Evolutionary conservation across 306 rosid species (phyloP).

Genomic region (Acacia melanoxylon): DNA sequence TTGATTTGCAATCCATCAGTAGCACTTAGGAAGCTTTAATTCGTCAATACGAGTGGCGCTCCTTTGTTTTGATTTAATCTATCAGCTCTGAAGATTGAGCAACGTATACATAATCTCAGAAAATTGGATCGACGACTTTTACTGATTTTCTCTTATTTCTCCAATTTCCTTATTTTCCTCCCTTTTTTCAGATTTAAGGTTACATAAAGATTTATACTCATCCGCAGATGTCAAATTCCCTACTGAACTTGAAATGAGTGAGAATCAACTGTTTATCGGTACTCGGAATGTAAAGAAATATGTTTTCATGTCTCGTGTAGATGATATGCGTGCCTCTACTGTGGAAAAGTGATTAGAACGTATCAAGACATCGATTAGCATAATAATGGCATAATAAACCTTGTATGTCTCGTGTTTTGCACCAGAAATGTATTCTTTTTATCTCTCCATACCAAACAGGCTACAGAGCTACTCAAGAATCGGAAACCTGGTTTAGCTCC

Average conservation of each 20-base stretch:
- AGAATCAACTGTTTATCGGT: not conserved
- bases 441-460: not conserved
- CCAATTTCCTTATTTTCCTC: not conserved
- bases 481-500: not conserved
- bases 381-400: not conserved
- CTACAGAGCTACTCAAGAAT: not conserved
- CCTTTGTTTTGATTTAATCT: not conserved
- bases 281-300: not conserved
- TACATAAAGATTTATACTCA: not conserved
- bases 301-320: not conserved
- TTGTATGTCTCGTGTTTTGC: not conserved
- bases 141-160: not conserved
- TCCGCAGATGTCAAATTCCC: not conserved
- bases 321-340: not conserved
- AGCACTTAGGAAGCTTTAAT: conserved; percentile 19
- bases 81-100: not conserved
- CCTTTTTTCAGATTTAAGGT: not conserved
- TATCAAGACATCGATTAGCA: not conserved
- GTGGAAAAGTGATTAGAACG: not conserved
- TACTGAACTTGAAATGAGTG: not conserved
- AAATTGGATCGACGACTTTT: not conserved
- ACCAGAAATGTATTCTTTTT: not conserved
- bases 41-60: not conserved
- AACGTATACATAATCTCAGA: not conserved
- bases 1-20: not conserved